Base-by-base conservation (phyloP, 805 yeast genomes). In the Ogataea wickerhamii region DNA sequence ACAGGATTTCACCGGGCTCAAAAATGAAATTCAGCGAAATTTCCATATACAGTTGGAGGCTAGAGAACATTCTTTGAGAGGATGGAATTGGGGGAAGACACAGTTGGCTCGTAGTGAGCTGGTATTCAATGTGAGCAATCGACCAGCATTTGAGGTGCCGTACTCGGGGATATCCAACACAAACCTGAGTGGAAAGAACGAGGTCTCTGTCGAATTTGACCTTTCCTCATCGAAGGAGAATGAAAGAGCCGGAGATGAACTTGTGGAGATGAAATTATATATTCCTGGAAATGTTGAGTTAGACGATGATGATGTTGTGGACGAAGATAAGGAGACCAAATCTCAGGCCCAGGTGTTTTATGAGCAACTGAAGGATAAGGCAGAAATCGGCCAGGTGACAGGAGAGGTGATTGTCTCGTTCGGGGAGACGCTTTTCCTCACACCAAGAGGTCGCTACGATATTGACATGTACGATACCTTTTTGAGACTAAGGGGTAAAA, bases 11-110 rank as follows among this genome's bases (percentile, higher is more conserved):
- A 78, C 79, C 43, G 72, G 82, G 43, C 68, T 93, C 55, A 91
- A 89, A 61, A 83, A 76, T 55, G 95, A 89, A 49, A 70, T 93
- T 49, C 88, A 84, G 56, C 71, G 88, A 49, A 76, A 83, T 54
- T 87, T 88, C 62, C 70, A 64, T 37, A 68, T 86, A 29, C 75
- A 76, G 39, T 71, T 93, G 41, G 98, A 93, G 52, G 82, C 75
- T 45, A 78, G 73, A 53, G 98, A 91, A 53, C 98, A 93, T 63
- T 84, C 96, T 4, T 68, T 93, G 48, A 78, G 96, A 66, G 99
- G 99, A 22, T 93, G 98, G 98, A 93, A 93, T 64, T 93, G 98
- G 98, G 99, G 99, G 38, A 80, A 82, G 47, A 73, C 91, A 12
- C 96, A 89, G 59, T 76, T 93, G 58, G 96, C 95, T 16, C 77